Percentiles rank a stretch among this genome's conserved stretches.
Evolutionary conservation across 139 green algal species (phyloP).

Genomic region (Chlamydomonas sp.): DNA sequence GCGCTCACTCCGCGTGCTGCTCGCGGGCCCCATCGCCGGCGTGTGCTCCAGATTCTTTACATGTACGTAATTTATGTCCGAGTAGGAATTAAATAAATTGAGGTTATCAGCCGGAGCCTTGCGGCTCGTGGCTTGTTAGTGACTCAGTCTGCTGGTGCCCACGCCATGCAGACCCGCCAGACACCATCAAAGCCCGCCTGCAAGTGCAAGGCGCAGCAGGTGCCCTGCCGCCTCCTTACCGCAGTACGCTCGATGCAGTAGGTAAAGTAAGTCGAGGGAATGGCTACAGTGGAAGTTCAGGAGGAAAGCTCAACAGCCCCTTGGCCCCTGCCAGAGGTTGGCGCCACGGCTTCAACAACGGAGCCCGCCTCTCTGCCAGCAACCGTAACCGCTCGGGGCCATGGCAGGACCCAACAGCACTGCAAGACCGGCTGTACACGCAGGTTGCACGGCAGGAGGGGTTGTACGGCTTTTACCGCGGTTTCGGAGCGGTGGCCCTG

Average conservation of each 20-base stretch:
- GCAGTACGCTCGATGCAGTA: conserved; percentile 17
- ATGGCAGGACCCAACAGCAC: too few relatives aligned
- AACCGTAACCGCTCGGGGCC: neutral
- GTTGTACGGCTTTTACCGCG: conserved; percentile 73
- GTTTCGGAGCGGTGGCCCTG: conserved; percentile 73
- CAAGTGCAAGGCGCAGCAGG: conserved; percentile 64
- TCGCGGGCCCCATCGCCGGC: conserved; percentile 50
- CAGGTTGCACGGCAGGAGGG: conserved; percentile 61
- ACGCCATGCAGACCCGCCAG: conserved; percentile 60
- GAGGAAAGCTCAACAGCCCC: too few relatives aligned
- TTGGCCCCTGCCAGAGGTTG: too few relatives aligned
- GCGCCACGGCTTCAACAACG: neutral
- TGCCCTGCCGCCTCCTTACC: neutral
- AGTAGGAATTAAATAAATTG: neutral
- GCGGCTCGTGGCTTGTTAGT: neutral
- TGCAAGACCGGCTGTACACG: neutral
- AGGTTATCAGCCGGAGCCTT: neutral
- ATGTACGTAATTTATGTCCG: conserved; percentile 29
- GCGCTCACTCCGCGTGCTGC: neutral
- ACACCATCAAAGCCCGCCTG: conserved; percentile 81
- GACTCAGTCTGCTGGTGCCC: too few relatives aligned
- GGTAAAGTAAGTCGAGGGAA: conserved; percentile 9
- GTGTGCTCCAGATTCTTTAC: conserved; percentile 43
- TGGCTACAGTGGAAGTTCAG: neutral
- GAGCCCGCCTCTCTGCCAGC: neutral